phyloP scores from a whole-genome alignment of 2,329 filamentous ascomycete genomes.

The Nothomitra cinnamomea region DNA sequence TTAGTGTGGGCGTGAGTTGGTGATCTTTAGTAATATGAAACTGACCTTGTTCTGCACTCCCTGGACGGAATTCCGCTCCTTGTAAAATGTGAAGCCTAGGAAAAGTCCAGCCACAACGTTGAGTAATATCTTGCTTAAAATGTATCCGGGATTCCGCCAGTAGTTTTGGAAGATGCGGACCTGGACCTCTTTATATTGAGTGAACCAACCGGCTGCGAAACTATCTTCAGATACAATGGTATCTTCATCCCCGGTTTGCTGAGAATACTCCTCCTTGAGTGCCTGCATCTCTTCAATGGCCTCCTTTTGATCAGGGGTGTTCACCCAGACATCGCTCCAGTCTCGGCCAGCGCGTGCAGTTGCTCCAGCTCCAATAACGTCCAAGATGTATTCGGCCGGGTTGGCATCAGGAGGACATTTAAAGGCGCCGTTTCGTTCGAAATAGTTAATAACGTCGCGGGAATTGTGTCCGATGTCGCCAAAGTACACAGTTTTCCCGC shows the following conservation, averaged over 20 bases:
- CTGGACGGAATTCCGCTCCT: constrained; percentile 36
- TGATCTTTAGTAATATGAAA: neutral
- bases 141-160: constrained; percentile 48
- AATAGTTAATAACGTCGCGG: constrained; percentile 28
- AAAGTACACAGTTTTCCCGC: constrained; percentile 50
- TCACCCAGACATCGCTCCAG: constrained; percentile 44
- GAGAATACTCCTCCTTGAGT: constrained; percentile 30
- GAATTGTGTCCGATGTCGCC: constrained; percentile 35
- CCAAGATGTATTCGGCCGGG: constrained; percentile 37
- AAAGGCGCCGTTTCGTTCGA: constrained; percentile 32
- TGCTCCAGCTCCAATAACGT: constrained; percentile 44
- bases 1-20: neutral
- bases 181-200: constrained; percentile 37
- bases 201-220: constrained; percentile 41
- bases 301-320: constrained; percentile 31
- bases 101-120: constrained; percentile 48
- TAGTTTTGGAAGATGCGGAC: constrained; percentile 43
- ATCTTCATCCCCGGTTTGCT: constrained; percentile 21
- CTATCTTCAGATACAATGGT: constrained; percentile 34
- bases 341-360: constrained; percentile 43
- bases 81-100: constrained; percentile 55
- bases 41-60: constrained; percentile 50
- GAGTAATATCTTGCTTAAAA: constrained; percentile 22
- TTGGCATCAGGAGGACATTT: constrained; percentile 35
- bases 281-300: constrained; percentile 34